Base-by-base conservation (phyloP, 2,329 filamentous ascomycete genomes). In the Clathrospora elynae region DNA sequence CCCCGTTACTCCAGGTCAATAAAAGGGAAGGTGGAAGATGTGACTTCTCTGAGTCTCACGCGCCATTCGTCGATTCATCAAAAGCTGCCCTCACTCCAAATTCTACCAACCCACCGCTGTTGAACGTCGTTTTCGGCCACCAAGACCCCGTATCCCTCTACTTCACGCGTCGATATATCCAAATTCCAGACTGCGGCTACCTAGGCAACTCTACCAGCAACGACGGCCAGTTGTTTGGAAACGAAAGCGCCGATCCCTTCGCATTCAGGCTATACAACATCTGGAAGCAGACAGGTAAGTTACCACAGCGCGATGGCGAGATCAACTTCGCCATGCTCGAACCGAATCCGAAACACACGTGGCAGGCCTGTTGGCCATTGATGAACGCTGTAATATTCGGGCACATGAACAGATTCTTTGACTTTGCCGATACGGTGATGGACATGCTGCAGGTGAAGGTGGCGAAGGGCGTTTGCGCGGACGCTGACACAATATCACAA, bases 361-460 rank as follows among this genome's bases (percentile, higher is more conserved):
- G 53, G 53, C 34, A 30, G 16, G 30, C 33, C 3, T 53, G 32
- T 23, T 55, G 43, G 51, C 41, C 48, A 0, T 14, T 61, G 4
- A 34, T 61, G 2, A 59, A 56, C 6, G 47, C 54, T 4, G 48
- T 53, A 11, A 55, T 51, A 7, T 31, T 55, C 2, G 53, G 43
- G 7, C 33, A 29, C 4, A 39, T 35, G 6, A 23, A 57, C 12
- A 23, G 30, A 4, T 49, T 53, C n/a, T 2, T 8, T 7, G 44
- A 37, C 6, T 61, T 57, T 31, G 24, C 49, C 1, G 53, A 59
- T 23, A 44, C 37, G 4, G 35, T 50, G 0, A 49, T 59, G 34
- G 53, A 55, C 17, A 16, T 54, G 3, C 26, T 59, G 6, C 23
- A 25, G 12, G 29, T 38, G 2, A 49, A 47, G 9, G 13, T 59